Evolutionary conservation across 2,329 filamentous ascomycete species (phyloP).

Genomic region (Thielaviopsis euricoi): DNA sequence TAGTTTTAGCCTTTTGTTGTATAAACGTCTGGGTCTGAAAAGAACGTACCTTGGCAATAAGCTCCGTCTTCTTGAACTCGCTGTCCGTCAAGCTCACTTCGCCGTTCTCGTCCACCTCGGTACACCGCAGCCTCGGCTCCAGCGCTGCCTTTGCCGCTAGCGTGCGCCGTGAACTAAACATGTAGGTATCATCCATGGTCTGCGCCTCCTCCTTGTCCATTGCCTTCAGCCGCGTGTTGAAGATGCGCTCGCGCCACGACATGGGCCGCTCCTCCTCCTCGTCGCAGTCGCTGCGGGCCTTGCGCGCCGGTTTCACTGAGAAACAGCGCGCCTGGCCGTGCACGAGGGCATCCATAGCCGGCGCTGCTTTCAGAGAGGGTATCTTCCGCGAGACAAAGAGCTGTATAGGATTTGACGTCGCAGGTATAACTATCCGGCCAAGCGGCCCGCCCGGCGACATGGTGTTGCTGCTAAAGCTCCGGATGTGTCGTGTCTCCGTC

Average conservation of each 20-base stretch:
- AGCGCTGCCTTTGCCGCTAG: conserved; percentile 62
- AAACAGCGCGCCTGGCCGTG: neutral
- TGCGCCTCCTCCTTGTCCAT: conserved; percentile 9
- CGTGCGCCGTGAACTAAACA: conserved; percentile 20
- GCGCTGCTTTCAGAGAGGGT: neutral
- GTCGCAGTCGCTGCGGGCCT: neutral
- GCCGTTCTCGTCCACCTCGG: conserved; percentile 84
- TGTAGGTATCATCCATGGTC: conserved; percentile 8
- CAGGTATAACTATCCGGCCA: neutral
- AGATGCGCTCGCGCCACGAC: conserved; percentile 11
- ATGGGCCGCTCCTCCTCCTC: conserved; percentile 10
- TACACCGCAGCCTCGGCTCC: conserved; percentile 77
- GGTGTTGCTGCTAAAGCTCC: neutral
- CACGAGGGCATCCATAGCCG: neutral
- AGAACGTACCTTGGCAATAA: conserved; percentile 67
- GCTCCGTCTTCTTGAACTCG: conserved; percentile 93
- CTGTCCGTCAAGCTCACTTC: conserved; percentile 85
- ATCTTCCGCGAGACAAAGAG: neutral
- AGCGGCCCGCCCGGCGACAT: neutral
- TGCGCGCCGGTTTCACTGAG: neutral
- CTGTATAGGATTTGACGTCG: neutral
- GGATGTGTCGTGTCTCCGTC: neutral
- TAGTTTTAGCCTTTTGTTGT: neutral
- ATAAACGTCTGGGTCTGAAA: neutral
- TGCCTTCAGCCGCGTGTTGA: conserved; percentile 8